Base-by-base conservation (phyloP, 441 rosid genomes). In the Populus hybrid region DNA sequence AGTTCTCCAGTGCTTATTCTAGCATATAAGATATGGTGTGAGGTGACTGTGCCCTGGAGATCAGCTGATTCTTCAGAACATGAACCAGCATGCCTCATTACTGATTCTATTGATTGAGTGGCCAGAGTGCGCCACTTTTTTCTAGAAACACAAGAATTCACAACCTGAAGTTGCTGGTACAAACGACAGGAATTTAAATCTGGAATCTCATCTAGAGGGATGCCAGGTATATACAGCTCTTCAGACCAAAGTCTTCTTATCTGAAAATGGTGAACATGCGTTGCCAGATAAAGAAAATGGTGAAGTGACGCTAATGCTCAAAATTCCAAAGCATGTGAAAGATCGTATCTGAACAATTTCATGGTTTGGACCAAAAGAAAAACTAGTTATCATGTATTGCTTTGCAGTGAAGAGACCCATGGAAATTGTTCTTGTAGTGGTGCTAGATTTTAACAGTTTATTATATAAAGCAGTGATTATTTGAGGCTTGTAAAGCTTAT, bases 61-160 rank as follows among this genome's bases (percentile, higher is more conserved):
- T 74, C 75, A 46, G 77, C 84, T 32, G 88, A 81, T 32, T 86
- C 88, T 79, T 91, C 87, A 78, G 79, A 21, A 66, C 75, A 82
- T 53, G 84, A 80, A 85, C 81, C 81, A 71, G 89, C 85, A 77
- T 89, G 87, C 83, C 84, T 88, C 86, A 95, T 82, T 72, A 87
- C 85, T 70, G 85, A 86, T 81, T 93, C 94, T 85, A 94, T 83
- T 74, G 92, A 89, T 87, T 90, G 89, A 18, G 88, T 81, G 30
- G 95, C 94, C 75, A 87, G 79, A 79, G 59, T 12, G 73, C 77
- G 87, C 57, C 86, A 93, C 71, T 82, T 86, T 92, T 94, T 96
- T 84, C 98, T 88, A 38, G 94, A 88, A 81, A 96, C 82, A 80
- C 99, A 96, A 70, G 98, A 89, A 82, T 96, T 96, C 83, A 96